Conservation (phyloP, 139 green algal genomes). For the Closterium sp. region DNA sequence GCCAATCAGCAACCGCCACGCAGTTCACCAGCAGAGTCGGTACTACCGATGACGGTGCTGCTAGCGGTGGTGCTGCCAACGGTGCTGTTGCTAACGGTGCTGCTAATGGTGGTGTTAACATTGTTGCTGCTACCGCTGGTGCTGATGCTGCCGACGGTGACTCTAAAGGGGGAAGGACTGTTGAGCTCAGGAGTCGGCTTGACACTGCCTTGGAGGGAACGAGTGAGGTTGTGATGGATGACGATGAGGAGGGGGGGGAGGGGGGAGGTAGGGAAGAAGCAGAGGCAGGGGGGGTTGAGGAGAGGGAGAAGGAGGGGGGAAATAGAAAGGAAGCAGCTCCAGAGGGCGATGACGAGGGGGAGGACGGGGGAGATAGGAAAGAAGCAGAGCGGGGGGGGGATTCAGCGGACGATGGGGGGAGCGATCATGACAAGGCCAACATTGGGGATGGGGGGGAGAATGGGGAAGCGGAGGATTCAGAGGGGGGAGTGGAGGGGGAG, state of each 20-base stretch:
- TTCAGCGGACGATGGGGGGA: too few species aligned
- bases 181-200: neutral
- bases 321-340: neutral
- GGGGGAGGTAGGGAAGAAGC: neutral
- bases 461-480: too few species aligned
- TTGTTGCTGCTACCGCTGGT: neutral
- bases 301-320: neutral
- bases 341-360: too few species aligned
- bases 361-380: neutral
- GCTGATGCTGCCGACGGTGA: neutral
- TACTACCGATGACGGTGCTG: neutral
- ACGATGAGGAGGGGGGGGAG: neutral
- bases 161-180: neutral
- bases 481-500: neutral
- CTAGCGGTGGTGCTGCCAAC: neutral
- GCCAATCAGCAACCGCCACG: neutral
- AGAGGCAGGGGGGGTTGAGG: too few species aligned
- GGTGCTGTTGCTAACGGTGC: neutral
- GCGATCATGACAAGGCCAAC: neutral
- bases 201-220: neutral
- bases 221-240: neutral
- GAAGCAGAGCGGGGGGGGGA: neutral
- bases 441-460: neutral
- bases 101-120: neutral
- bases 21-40: neutral